phyloP scores from a whole-genome alignment of 2,329 filamentous ascomycete genomes.

The Drechslera avenae region DNA sequence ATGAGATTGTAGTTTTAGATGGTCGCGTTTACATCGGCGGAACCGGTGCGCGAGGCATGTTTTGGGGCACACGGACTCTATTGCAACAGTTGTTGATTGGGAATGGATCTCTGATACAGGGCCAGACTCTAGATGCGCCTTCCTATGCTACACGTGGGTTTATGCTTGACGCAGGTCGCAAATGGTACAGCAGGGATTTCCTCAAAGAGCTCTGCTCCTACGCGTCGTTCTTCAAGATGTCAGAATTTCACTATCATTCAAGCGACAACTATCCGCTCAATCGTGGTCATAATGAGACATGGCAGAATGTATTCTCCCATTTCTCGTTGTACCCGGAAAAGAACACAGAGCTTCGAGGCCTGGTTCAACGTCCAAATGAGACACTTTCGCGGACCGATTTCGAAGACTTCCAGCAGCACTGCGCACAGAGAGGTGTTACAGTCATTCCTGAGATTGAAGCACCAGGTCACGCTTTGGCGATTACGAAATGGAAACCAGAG shows the following conservation, averaged over 20 bases:
- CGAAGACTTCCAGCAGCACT: constrained; percentile 44
- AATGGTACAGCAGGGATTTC: constrained; percentile 52
- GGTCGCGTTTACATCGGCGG: constrained; percentile 49
- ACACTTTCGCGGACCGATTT: constrained; percentile 43
- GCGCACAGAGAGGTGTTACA: constrained; percentile 44
- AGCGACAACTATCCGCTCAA: constrained; percentile 58
- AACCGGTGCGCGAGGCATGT: constrained; percentile 53
- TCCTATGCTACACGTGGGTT: constrained; percentile 54
- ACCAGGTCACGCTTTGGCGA: constrained; percentile 45
- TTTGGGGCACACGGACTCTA: constrained; percentile 56
- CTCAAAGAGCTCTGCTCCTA: constrained; percentile 54
- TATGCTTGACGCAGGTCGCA: constrained; percentile 53
- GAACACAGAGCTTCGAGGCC: constrained; percentile 39
- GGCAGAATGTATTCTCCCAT: constrained; percentile 54
- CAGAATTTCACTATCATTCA: constrained; percentile 57
- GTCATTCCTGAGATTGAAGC: constrained; percentile 48
- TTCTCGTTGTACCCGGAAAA: constrained; percentile 50
- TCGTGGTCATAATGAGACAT: constrained; percentile 54
- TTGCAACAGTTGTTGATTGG: constrained; percentile 51
- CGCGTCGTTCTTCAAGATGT: constrained; percentile 56
- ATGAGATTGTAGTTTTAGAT: constrained; percentile 50
- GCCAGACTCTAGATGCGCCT: constrained; percentile 47
- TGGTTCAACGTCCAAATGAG: constrained; percentile 46
- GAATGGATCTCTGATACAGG: constrained; percentile 38
- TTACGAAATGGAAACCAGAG: constrained; percentile 49